Conservation (phyloP, 495 filamentous ascomycete species). For the Aspergillus biplanus region DNA sequence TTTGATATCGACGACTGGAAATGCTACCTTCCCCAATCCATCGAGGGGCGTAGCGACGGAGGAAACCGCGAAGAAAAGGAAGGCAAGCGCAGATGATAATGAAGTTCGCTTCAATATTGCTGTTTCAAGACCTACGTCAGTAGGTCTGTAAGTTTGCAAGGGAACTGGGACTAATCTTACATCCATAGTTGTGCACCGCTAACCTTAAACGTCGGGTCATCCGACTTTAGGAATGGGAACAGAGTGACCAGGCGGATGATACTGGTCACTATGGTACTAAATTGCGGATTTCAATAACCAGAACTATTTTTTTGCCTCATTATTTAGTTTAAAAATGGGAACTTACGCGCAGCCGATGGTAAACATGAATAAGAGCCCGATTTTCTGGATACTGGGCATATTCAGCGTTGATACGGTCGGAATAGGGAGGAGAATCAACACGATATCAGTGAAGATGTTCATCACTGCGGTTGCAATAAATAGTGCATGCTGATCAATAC, state of each 20-base stretch:
- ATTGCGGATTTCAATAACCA: no score
- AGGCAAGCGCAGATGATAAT: conserved; percentile 19
- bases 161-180: conserved; percentile 5
- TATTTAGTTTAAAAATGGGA: neutral
- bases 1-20: conserved; percentile 8
- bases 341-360: conserved; percentile 33
- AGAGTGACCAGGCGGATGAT: conserved; percentile 19
- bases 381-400: conserved; percentile 30
- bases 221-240: conserved; percentile 11
- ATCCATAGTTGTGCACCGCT: conserved; percentile 14
- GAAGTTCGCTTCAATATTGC: conserved; percentile 22
- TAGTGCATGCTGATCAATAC: conserved; percentile 32
- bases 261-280: conserved; percentile 16
- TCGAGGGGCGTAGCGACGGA: conserved; percentile 10
- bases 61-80: conserved; percentile 17
- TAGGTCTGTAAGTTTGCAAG: neutral
- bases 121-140: neutral
- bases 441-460: conserved; percentile 44
- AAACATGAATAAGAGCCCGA: conserved; percentile 30
- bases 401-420: conserved; percentile 30
- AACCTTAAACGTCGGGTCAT: conserved; percentile 14
- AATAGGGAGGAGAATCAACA: conserved; percentile 39
- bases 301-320: neutral
- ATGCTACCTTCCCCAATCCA: conserved; percentile 15
- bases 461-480: conserved; percentile 41